phyloP scores from a whole-genome alignment of 129 eudicot species.

The carrot (Daucus carota) region DNA sequence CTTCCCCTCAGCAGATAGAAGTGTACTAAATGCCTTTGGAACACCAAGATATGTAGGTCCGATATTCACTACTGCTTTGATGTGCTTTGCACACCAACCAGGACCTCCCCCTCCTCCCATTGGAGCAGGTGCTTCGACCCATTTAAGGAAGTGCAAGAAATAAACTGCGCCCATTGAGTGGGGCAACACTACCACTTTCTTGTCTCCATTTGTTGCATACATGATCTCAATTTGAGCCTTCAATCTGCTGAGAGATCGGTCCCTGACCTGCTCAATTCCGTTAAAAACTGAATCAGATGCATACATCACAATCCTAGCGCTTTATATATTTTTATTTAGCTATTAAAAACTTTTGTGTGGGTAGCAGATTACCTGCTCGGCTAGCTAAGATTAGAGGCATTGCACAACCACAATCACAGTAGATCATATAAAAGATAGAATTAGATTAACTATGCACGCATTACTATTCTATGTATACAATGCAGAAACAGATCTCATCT shows the following conservation, averaged over 20 bases:
- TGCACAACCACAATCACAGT: not conserved
- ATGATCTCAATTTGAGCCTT: slow-evolving; percentile 82
- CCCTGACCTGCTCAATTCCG: slow-evolving; percentile 51
- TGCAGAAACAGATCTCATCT: not conserved
- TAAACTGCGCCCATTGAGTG: slow-evolving; percentile 88
- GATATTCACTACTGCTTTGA: slow-evolving; percentile 77
- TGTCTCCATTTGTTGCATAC: slow-evolving; percentile 68
- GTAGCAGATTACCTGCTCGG: not conserved
- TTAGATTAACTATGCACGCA: not conserved
- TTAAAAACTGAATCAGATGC: not conserved
- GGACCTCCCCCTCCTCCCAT: slow-evolving; percentile 91
- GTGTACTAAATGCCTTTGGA: slow-evolving; percentile 61
- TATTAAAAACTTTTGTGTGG: not conserved
- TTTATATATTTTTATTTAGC: not conserved
- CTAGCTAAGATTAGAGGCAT: not conserved
- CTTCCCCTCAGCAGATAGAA: slow-evolving; percentile 78
- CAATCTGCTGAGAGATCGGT: slow-evolving; percentile 73
- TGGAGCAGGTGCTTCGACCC: slow-evolving; percentile 79
- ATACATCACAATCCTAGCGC: not conserved
- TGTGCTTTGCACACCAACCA: slow-evolving; percentile 83
- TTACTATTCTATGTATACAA: not conserved
- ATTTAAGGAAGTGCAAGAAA: slow-evolving; percentile 82
- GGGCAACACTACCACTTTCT: slow-evolving; percentile 96
- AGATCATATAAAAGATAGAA: not conserved
- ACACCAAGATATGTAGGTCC: slow-evolving; percentile 93